Evolutionary conservation across 2,329 filamentous ascomycete genomes (phyloP).

Genomic region (Scedosporium boydii): DNA sequence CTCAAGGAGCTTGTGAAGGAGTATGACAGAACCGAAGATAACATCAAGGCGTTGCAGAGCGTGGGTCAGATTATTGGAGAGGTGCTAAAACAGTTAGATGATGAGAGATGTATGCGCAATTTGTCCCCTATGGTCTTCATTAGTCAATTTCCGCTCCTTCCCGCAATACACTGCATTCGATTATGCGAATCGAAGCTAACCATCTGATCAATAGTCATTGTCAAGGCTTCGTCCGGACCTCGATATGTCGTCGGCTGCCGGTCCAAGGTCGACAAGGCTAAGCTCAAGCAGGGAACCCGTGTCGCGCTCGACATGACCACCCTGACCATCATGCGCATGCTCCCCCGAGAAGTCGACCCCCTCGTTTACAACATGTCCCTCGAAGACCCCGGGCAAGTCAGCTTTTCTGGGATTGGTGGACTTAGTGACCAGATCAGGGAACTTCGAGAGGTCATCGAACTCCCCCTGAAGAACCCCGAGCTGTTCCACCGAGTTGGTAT

Average conservation of each 20-base stretch:
- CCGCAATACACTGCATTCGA: neutral
- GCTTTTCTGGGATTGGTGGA: constrained; percentile 94
- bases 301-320: constrained; percentile 99
- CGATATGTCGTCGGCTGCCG: constrained; percentile 97
- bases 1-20: constrained; percentile 94
- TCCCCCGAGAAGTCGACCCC: constrained; percentile 95
- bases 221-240: constrained; percentile 94
- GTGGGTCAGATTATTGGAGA: constrained; percentile 99
- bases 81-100: constrained; percentile 96
- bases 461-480: constrained; percentile 97
- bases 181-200: constrained; percentile 3
- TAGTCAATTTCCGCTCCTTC: neutral
- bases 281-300: constrained; percentile 95
- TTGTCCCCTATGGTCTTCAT: neutral
- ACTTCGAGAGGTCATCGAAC: constrained; percentile 91
- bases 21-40: constrained; percentile 95
- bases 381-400: constrained; percentile 94
- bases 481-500: constrained; percentile 94
- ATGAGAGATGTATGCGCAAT: constrained; percentile 77
- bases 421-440: constrained; percentile 98
- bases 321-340: constrained; percentile 99
- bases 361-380: constrained; percentile 99
- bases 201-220: constrained; percentile 60
- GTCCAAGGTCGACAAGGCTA: constrained; percentile 94
- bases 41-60: constrained; percentile 98